phyloP scores from a whole-genome alignment of 1,139 yeast genomes.

The Magnusiomyces sp. region DNA sequence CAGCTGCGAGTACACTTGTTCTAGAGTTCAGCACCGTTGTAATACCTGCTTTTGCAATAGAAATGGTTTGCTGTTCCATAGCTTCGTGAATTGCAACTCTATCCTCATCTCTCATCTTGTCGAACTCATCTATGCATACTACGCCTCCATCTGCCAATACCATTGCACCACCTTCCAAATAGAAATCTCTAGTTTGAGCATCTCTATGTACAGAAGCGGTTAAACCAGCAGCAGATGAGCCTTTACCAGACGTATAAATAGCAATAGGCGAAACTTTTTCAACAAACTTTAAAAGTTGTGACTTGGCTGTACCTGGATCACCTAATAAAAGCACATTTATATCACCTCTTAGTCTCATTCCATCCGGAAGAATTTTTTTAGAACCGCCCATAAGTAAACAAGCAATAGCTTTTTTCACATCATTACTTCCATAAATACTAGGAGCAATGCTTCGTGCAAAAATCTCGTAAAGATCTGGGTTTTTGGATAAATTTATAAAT shows the following conservation, averaged over 20 bases:
- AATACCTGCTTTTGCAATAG: slow-evolving; percentile 99
- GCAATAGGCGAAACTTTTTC: slow-evolving; percentile 93
- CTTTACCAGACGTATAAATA: slow-evolving; percentile 96
- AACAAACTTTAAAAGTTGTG: slow-evolving; percentile 88
- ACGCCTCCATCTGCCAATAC: slow-evolving; percentile 99
- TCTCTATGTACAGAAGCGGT: slow-evolving; percentile 97
- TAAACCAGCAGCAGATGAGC: slow-evolving; percentile 98
- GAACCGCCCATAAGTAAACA: slow-evolving; percentile 94
- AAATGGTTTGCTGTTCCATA: slow-evolving; percentile 98
- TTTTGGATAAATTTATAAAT: slow-evolving; percentile 68
- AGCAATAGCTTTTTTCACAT: slow-evolving; percentile 86
- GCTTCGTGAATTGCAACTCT: slow-evolving; percentile 99
- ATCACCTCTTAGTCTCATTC: slow-evolving; percentile 95
- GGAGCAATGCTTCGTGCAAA: slow-evolving; percentile 94
- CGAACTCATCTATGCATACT: slow-evolving; percentile 98
- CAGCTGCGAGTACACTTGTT: slow-evolving; percentile 95
- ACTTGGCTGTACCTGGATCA: slow-evolving; percentile 98
- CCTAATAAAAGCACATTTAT: slow-evolving; percentile 88
- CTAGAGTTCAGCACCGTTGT: slow-evolving; percentile 93
- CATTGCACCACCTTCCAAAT: slow-evolving; percentile 99
- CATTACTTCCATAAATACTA: slow-evolving; percentile 86
- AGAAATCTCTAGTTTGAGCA: slow-evolving; percentile 78
- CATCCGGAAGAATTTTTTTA: slow-evolving; percentile 85
- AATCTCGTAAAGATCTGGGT: slow-evolving; percentile 74
- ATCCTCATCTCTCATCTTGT: slow-evolving; percentile 98